Evolutionary conservation across 163 green algal species (phyloP), one percentile per base, ranked within the genome.

Genomic region (Chlorella variabilis): DNA sequence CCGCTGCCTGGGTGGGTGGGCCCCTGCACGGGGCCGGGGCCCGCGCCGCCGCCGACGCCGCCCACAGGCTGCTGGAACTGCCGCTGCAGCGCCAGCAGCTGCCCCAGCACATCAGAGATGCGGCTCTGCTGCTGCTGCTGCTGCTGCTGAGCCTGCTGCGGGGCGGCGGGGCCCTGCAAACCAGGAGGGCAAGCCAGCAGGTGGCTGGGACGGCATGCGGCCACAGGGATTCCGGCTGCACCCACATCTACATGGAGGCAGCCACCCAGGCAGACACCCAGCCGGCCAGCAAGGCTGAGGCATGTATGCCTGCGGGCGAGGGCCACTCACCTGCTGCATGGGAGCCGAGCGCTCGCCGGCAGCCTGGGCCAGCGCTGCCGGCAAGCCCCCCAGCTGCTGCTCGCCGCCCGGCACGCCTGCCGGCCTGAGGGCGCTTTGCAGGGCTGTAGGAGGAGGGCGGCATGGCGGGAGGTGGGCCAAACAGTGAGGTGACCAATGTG

Each of bases 61-160:
- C 45, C 45, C 45, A 15, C 45, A 54, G 20, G 20, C 51, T 62
- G 59, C 59, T 67, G 59, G 18, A 33, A 51, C 56, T 70, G 54
- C 27, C 27, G 56, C 56, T 80, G 73, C 36, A 80, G 36, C 0
- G 73, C 59, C 23, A 80, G 9, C 36, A 80, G 56, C 73, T 80
- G 73, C 73, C 33, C 27, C 3, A 70, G 38, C 9, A 80, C 38
- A 38, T 80, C 59, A 1, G 73, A 59, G 21, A 80, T 59, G 36
- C 73, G 56, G 4, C 36, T 39, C 0, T 31, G 21, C 48, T 66
- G 70, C 48, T 66, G 70, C 54, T 39, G 54, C 20, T 6, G 7
- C 45, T 77, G 69, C 69, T 77, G 69, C 3, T 1, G 69, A 20
- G 7, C 45, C 69, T 77, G 69, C 3, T 1, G 69, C 31, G 7